These are phyloP conservation scores for Diphasiastrum complanatum DNA, from an alignment of 83 land plant species.

Conservation along the genomic window DNA sequence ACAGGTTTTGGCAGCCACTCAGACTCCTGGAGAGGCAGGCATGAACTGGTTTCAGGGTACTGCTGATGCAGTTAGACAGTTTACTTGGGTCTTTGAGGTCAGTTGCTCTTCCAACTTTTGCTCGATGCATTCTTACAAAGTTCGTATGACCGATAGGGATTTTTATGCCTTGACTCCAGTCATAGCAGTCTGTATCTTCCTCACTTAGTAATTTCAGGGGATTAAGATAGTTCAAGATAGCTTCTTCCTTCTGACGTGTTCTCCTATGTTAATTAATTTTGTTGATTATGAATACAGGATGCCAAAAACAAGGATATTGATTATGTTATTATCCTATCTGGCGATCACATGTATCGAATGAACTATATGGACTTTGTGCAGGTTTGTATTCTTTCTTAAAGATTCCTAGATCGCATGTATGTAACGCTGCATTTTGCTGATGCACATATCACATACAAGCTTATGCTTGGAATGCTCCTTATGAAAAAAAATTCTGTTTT, in stretches of 20 bases:
- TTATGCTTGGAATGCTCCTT: background rate
- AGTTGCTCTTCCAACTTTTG: background rate
- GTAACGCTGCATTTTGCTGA: background rate
- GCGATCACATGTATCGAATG: conserved; percentile 77
- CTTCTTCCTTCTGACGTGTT: background rate
- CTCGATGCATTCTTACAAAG: background rate
- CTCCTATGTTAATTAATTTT: background rate
- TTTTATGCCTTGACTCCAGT: background rate
- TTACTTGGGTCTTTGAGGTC: conserved; percentile 89
- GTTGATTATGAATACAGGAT: conserved; percentile 31
- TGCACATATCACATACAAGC: background rate
- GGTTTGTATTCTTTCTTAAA: conserved; percentile 33
- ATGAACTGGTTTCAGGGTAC: conserved; percentile 95
- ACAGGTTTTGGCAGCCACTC: conserved; percentile 91
- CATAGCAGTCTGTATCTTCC: background rate
- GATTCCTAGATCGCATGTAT: background rate
- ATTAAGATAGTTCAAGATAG: background rate
- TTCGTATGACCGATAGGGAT: background rate
- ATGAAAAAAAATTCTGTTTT: background rate
- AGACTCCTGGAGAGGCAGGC: conserved; percentile 82
- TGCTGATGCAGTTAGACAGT: conserved; percentile 93
- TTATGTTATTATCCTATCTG: conserved; percentile 62
- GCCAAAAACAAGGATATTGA: conserved; percentile 62
- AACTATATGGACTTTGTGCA: conserved; percentile 78
- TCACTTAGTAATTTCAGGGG: background rate